phyloP scores from a whole-genome alignment of 768 basidiomycete species.

The Kwoniella heveanensis region DNA sequence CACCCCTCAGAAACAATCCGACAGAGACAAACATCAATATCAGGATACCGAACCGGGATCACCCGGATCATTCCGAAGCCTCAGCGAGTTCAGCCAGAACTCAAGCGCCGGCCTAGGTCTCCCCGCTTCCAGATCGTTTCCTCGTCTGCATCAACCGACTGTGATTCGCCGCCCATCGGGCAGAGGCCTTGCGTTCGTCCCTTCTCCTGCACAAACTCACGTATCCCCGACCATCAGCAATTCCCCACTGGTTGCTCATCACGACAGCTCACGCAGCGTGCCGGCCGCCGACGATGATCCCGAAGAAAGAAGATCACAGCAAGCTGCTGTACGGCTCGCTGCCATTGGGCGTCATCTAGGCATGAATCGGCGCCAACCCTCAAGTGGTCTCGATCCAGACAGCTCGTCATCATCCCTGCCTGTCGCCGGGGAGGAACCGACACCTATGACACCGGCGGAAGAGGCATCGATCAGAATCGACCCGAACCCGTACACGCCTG shows the following conservation, averaged over 20 bases:
- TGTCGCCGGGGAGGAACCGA: not conserved
- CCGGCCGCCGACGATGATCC: not conserved
- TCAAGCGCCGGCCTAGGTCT: not conserved
- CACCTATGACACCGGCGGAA: not conserved
- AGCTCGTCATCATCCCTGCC: not conserved
- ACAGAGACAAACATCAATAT: not conserved
- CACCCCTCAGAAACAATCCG: slow-evolving; percentile 5
- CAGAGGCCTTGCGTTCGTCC: slow-evolving; percentile 36
- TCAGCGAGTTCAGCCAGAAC: not conserved
- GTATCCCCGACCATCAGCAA: not conserved
- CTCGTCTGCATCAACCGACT: slow-evolving; percentile 47
- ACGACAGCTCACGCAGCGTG: not conserved
- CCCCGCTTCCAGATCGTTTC: slow-evolving; percentile 22
- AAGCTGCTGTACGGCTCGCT: not conserved
- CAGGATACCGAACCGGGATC: slow-evolving; percentile 3
- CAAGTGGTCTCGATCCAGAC: not conserved
- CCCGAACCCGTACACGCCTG: not conserved
- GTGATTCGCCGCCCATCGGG: slow-evolving; percentile 38
- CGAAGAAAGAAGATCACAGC: not conserved
- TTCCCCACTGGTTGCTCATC: not conserved
- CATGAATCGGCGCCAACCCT: not conserved
- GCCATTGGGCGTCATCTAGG: too few relatives aligned
- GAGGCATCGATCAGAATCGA: not conserved
- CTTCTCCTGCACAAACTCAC: slow-evolving; percentile 27
- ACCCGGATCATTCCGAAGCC: slow-evolving; percentile 6